Conservation (phyloP, 2,329 filamentous ascomycete genomes). For the Rosellinia necatrix region DNA sequence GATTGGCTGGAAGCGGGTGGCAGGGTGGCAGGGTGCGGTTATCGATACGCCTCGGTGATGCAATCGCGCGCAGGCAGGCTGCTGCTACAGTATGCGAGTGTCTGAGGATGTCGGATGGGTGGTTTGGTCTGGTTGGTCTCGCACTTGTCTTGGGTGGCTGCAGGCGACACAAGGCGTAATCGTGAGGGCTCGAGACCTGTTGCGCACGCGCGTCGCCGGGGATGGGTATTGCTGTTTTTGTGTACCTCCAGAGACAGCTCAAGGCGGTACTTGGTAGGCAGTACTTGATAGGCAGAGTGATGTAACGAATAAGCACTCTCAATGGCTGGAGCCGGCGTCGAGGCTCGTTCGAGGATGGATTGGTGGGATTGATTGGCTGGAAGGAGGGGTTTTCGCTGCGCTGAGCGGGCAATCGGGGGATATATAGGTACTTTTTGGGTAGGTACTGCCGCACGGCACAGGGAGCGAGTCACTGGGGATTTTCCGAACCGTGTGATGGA, state of each 20-base stretch:
- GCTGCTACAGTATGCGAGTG: conserved; percentile 12
- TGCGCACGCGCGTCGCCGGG: conserved; percentile 17
- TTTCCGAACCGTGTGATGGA: conserved; percentile 12
- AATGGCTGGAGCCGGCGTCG: conserved; percentile 29
- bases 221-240: conserved; percentile 20
- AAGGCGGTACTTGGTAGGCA: too few species aligned
- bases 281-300: conserved; percentile 34
- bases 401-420: conserved; percentile 18
- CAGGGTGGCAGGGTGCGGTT: conserved; percentile 20
- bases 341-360: conserved; percentile 36
- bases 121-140: conserved; percentile 12
- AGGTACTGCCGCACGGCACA: too few species aligned
- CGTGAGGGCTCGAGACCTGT: conserved; percentile 13
- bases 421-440: too few species aligned
- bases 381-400: conserved; percentile 24
- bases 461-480: conserved; percentile 17
- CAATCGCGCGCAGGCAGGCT: neutral
- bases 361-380: conserved; percentile 42
- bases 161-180: conserved; percentile 22
- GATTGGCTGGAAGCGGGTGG: conserved; percentile 3
- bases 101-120: conserved; percentile 17
- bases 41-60: conserved; percentile 20
- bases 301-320: conserved; percentile 39
- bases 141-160: conserved; percentile 23
- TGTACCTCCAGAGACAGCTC: neutral